These are phyloP conservation scores for Stygiomarasmius scandens DNA, from an alignment of 1,284 basidiomycete genomes.

Conservation along the genomic window DNA sequence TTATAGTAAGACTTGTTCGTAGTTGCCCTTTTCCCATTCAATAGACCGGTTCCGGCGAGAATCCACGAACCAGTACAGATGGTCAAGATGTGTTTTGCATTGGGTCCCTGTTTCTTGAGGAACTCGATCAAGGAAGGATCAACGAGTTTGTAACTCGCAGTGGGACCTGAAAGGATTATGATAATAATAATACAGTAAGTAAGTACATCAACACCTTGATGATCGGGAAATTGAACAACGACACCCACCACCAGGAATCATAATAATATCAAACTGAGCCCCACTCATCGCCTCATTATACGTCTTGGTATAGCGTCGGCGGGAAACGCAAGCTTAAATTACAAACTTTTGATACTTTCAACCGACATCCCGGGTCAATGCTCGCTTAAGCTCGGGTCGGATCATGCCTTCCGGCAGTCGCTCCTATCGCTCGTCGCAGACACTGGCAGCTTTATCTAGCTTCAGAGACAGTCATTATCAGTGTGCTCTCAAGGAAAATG, in stretches of 20 bases:
- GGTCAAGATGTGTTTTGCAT: constrained; percentile 22
- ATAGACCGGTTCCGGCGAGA: constrained; percentile 24
- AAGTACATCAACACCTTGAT: not conserved
- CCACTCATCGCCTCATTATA: constrained; percentile 19
- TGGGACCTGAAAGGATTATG: not conserved
- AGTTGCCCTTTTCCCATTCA: constrained; percentile 28
- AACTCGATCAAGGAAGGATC: constrained; percentile 22
- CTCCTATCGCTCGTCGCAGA: too few relatives aligned
- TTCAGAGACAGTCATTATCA: too few relatives aligned
- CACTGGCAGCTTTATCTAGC: too few relatives aligned
- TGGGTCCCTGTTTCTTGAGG: constrained; percentile 25
- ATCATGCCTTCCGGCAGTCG: too few relatives aligned
- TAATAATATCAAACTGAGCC: constrained; percentile 20
- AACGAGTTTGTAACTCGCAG: not conserved
- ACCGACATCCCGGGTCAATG: too few relatives aligned
- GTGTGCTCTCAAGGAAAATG: too few relatives aligned
- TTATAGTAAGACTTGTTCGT: constrained; percentile 27
- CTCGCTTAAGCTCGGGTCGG: too few relatives aligned
- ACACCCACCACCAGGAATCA: constrained; percentile 25
- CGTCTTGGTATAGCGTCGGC: too few relatives aligned
- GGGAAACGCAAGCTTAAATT: too few relatives aligned
- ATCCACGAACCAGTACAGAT: constrained; percentile 30
- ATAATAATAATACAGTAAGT: not conserved
- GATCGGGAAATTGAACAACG: not conserved
- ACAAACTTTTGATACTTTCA: too few relatives aligned